Percentiles rank a stretch among this genome's conserved stretches.
These are phyloP conservation scores for Lasiosphaeria miniovina DNA, from an alignment of 495 filamentous ascomycete genomes.

Conservation along the genomic window DNA sequence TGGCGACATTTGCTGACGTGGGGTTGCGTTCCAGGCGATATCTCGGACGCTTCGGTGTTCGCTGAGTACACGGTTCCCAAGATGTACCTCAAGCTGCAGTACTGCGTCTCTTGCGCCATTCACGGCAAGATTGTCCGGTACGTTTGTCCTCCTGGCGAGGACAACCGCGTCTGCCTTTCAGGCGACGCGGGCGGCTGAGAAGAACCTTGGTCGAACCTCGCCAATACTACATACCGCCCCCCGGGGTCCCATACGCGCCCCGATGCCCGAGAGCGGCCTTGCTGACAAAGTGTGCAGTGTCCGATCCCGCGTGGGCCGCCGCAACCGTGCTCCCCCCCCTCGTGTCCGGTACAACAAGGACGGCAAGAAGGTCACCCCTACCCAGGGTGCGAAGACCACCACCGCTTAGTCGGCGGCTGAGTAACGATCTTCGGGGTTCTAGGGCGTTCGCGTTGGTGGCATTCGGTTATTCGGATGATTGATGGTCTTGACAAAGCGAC, in stretches of 20 bases:
- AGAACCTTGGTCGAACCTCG: constrained; percentile 58
- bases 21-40: constrained; percentile 72
- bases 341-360: constrained; percentile 99
- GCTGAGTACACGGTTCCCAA: constrained; percentile 98
- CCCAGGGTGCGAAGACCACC: constrained; percentile 56
- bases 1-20: constrained; percentile 15
- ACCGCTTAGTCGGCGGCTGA: constrained; percentile 23
- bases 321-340: constrained; percentile 97
- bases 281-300: constrained; percentile 66
- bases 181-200: constrained; percentile 53
- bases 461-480: constrained; percentile 23
- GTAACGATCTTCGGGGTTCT: constrained; percentile 10
- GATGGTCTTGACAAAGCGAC: constrained; percentile 18
- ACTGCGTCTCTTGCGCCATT: constrained; percentile 96
- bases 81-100: constrained; percentile 99
- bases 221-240: constrained; percentile 19
- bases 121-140: constrained; percentile 99
- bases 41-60: constrained; percentile 99
- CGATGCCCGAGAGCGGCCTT: constrained; percentile 12
- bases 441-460: constrained; percentile 30
- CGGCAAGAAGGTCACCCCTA: constrained; percentile 98
- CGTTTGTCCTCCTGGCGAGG: constrained; percentile 47
- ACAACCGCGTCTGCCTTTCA: constrained; percentile 31
- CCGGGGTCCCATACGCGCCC: constrained; percentile 20
- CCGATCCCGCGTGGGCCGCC: constrained; percentile 92